Evolutionary conservation across 2,329 filamentous ascomycete genomes (phyloP).

Genomic region (Didymellaceae sp.): DNA sequence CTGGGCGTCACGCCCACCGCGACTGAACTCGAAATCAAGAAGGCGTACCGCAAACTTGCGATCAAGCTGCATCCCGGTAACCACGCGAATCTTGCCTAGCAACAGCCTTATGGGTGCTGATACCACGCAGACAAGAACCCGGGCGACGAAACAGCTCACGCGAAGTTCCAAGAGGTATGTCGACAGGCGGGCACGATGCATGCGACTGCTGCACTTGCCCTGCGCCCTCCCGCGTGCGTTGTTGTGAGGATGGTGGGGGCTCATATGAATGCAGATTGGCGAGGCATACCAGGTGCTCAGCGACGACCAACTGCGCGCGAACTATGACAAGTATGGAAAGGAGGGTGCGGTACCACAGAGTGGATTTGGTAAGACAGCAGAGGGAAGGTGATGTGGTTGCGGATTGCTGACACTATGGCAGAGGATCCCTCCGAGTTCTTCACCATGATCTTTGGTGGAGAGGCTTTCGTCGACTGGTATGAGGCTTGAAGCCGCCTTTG

Average conservation of each 20-base stretch:
- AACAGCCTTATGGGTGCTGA: slow-evolving; percentile 13
- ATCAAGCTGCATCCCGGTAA: slow-evolving; percentile 89
- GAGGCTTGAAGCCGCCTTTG: not conserved
- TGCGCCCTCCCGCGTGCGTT: too few relatives aligned
- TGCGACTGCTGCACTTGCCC: too few relatives aligned
- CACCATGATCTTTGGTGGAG: slow-evolving; percentile 95
- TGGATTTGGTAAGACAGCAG: slow-evolving; percentile 72
- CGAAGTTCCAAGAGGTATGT: slow-evolving; percentile 86
- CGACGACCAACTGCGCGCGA: slow-evolving; percentile 82
- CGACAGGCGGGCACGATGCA: too few relatives aligned
- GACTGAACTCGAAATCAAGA: slow-evolving; percentile 92
- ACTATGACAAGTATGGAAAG: slow-evolving; percentile 97
- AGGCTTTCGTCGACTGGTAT: slow-evolving; percentile 86
- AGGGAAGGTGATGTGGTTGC: slow-evolving; percentile 9
- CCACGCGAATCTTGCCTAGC: slow-evolving; percentile 33
- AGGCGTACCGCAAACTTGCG: slow-evolving; percentile 89
- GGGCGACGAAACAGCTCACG: slow-evolving; percentile 90
- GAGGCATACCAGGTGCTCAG: slow-evolving; percentile 83
- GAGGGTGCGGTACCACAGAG: slow-evolving; percentile 88
- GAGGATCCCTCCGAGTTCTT: slow-evolving; percentile 97
- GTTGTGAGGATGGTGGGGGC: slow-evolving; percentile 26
- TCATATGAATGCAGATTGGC: slow-evolving; percentile 60
- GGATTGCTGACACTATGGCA: slow-evolving; percentile 42
- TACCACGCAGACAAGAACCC: slow-evolving; percentile 85
- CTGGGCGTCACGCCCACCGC: slow-evolving; percentile 85